Base-by-base conservation (phyloP, 2,329 filamentous ascomycete species). In the Microthyrium microscopicum region DNA sequence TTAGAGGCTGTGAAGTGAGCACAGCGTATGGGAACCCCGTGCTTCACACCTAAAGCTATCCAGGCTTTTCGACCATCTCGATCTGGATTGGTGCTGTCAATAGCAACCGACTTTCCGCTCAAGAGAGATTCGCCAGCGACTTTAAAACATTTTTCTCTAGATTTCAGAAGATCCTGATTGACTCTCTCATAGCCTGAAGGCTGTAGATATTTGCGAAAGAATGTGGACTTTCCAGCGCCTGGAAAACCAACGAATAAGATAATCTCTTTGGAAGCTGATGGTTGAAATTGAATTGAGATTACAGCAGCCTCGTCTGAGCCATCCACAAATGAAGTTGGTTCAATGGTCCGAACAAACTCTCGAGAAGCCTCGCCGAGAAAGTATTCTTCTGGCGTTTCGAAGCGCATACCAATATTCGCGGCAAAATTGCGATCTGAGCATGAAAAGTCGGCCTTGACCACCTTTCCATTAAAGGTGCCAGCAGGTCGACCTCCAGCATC, bases 41-140 rank as follows among this genome's bases (percentile, higher is more conserved):
- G 58, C 45, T 77, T 76, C 41, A 65, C 67, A 13, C 84, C 84
- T 20, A 95, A 56, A 18, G 70, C 60, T 20, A 82, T 56, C 87
- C 87, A 95, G 39, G 79, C 58, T n/a, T 68, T 66, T 42, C 89
- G 69, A 17, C 77, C 82, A 33, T 81, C 77, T 8, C 64, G 52
- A 55, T 92, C 79, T 20, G 85, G 72, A 51, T 98, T 98, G n/a
- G 89, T 95, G 53, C 93, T 95, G 55, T 98, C 89, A 22, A 15
- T 17, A 13, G 5, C 31, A n/a, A 37, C 35, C 5, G 35, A 33
- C n/a, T 34, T 12, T 3, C 28, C 28, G 8, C 28, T 13, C 16
- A 11, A n/a, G 26, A 95, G 60, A 29, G 69, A 55, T 29, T 78
- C 68, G 31, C 61, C 64, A 11, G 85, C 83, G 17, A 68, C 70